phyloP scores from a whole-genome alignment of 2,329 filamentous ascomycete species.

The Botrytis cinerea region DNA sequence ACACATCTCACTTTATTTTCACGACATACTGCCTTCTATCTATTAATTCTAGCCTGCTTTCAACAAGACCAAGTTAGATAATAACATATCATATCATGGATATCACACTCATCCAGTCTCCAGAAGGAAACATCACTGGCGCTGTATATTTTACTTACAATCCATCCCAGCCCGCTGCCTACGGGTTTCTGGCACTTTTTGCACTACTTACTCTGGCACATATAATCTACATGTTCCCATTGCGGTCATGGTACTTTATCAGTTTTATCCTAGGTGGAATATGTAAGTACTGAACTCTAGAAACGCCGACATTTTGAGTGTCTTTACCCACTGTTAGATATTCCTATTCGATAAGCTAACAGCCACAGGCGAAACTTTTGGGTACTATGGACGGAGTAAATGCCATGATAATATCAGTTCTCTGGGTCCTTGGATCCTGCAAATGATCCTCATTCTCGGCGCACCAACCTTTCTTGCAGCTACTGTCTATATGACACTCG shows the following conservation, averaged over 20 bases:
- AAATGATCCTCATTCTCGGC: conserved; percentile 47
- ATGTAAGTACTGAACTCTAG: conserved; percentile 24
- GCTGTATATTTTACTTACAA: conserved; percentile 19
- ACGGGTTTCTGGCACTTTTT: conserved; percentile 30
- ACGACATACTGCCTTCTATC: not conserved
- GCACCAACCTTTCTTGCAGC: conserved; percentile 48
- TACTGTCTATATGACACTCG: conserved; percentile 51
- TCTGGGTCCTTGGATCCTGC: conserved; percentile 43
- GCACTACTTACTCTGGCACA: conserved; percentile 25
- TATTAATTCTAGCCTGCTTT: not conserved
- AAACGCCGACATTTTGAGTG: not conserved
- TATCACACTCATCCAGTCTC: not conserved
- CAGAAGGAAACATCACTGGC: not conserved
- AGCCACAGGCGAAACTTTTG: conserved; percentile 27
- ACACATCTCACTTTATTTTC: not conserved
- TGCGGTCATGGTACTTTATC: conserved; percentile 30
- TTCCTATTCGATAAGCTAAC: not conserved
- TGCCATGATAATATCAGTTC: conserved; percentile 1
- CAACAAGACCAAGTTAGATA: not conserved
- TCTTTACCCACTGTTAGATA: not conserved
- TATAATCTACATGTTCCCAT: conserved; percentile 28
- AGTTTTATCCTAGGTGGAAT: conserved; percentile 29
- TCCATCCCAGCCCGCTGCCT: conserved; percentile 28
- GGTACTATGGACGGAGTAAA: conserved; percentile 26
- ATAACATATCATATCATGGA: not conserved